Base-by-base conservation (phyloP, 495 filamentous ascomycete species). In the Elasticomyces elasticus region DNA sequence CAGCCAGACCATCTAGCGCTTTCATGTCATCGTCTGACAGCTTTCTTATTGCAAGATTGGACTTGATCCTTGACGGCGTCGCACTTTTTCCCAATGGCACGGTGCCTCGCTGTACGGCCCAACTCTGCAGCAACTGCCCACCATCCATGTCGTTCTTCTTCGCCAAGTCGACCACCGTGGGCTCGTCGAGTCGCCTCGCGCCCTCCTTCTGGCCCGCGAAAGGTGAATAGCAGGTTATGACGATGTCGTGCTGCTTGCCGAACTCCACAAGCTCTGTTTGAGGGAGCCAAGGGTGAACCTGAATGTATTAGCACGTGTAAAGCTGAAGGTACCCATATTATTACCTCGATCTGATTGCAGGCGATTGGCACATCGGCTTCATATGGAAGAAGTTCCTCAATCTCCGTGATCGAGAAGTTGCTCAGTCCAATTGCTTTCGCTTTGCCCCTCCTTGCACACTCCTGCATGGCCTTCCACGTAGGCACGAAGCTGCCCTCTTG, bases 391-490 rank as follows among this genome's bases (percentile, higher is more conserved):
- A 62, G 15, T 19, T 56, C 55, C 30, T 61, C 30, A 7, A 56
- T 40, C 11, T 63, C 53, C 9, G 49, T 64, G 45, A 72, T 66
- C 10, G 69, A 73, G 60, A 77, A 81, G 60, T 82, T 82, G 42
- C 74, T 78, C 17, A 82, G 73, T 12, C 79, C 78, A 52, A 87
- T 80, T 10, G 74, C 71, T 58, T 76, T 74, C 31, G 76, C 71
- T 59, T 78, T 75, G 60, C 79, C 79, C 30, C 75, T 77, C 2
- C 67, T 46, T 38, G 84, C 68, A 1, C 85, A 66, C 56, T 76
- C 74, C 35, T 78, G 72, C 76, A 81, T 78, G 9, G 70, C 71
- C 44, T 67, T 64, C 69, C 72, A 79, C 60, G 47, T 71, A 64
- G 42, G 60, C 55, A 54, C 43, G 22, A 56, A 55, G 37, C 42